Evolutionary conservation across 1,284 basidiomycete species (phyloP).

Genomic region (Leccinum huronense): DNA sequence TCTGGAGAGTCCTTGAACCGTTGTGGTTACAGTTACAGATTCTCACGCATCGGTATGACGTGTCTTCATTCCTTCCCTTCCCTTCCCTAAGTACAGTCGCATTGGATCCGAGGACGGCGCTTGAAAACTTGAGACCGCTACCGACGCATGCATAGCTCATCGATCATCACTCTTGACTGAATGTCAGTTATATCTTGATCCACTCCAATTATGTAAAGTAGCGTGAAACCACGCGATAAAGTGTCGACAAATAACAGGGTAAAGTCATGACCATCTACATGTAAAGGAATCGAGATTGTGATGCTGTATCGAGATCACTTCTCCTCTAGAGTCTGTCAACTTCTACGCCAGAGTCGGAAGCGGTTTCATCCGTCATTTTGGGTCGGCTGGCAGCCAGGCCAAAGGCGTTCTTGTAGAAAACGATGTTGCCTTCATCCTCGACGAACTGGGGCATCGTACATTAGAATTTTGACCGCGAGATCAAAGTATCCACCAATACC

Average conservation of each 20-base stretch:
- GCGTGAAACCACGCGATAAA: not conserved
- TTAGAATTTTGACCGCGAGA: conserved; percentile 18
- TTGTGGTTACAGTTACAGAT: not conserved
- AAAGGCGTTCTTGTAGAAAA: conserved; percentile 88
- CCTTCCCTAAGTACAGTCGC: not conserved
- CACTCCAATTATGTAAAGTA: conserved; percentile 1
- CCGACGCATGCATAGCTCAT: not conserved
- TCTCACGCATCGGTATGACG: not conserved
- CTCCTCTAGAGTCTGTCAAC: conserved; percentile 43
- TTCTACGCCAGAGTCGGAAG: conserved; percentile 88
- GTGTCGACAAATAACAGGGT: not conserved
- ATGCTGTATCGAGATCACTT: conserved; percentile 8
- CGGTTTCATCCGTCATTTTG: conserved; percentile 57
- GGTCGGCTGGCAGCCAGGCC: conserved; percentile 76
- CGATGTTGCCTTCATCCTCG: conserved; percentile 87
- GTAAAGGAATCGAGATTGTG: conserved; percentile 6
- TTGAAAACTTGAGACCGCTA: not conserved
- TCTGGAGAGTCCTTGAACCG: not conserved
- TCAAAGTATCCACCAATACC: conserved; percentile 35
- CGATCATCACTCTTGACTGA: not conserved
- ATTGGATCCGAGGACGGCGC: not conserved
- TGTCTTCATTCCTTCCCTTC: not conserved
- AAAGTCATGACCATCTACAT: conserved; percentile 15
- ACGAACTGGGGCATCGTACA: conserved; percentile 59
- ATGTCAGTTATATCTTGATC: not conserved